Evolutionary conservation across 2,329 filamentous ascomycete species (phyloP).

Genomic region (Bisporella sp.): DNA sequence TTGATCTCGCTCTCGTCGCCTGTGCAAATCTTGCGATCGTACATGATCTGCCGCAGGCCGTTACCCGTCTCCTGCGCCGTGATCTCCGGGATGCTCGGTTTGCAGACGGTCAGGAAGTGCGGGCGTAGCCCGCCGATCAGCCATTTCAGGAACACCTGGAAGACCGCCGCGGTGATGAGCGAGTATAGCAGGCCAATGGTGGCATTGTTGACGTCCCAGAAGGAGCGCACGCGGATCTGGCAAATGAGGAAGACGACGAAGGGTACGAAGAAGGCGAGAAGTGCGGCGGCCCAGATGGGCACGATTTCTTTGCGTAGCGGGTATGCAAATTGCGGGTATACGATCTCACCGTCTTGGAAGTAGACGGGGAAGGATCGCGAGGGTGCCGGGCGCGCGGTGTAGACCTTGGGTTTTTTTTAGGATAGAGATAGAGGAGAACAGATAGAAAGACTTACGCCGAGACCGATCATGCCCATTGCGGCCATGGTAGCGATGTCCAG

Average conservation of each 20-base stretch:
- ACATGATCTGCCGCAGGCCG: constrained; percentile 57
- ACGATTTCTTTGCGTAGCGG: constrained; percentile 22
- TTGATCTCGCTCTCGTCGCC: constrained; percentile 58
- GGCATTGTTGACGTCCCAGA: constrained; percentile 67
- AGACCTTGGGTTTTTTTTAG: constrained; percentile 37
- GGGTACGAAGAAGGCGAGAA: constrained; percentile 58
- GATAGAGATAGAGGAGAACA: constrained; percentile 3
- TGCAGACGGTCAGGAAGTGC: constrained; percentile 65
- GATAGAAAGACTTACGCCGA: constrained; percentile 46
- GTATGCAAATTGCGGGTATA: constrained; percentile 65
- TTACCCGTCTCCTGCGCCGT: constrained; percentile 34
- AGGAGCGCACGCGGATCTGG: constrained; percentile 61
- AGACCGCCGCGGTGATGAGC: constrained; percentile 63
- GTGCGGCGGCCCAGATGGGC: constrained; percentile 63
- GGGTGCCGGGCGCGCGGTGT: constrained; percentile 57
- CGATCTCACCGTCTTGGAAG: constrained; percentile 59
- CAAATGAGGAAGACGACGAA: constrained; percentile 57
- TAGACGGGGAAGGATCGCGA: constrained; percentile 63
- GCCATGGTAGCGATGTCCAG: constrained; percentile 63
- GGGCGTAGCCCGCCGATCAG: constrained; percentile 68
- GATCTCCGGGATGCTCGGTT: constrained; percentile 43
- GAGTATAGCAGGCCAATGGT: constrained; percentile 63
- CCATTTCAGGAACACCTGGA: constrained; percentile 72
- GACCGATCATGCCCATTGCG: constrained; percentile 56
- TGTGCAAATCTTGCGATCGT: constrained; percentile 63